These are phyloP conservation scores for Sordaria brevicollis DNA, from an alignment of 495 filamentous ascomycete species.

Conservation along the genomic window DNA sequence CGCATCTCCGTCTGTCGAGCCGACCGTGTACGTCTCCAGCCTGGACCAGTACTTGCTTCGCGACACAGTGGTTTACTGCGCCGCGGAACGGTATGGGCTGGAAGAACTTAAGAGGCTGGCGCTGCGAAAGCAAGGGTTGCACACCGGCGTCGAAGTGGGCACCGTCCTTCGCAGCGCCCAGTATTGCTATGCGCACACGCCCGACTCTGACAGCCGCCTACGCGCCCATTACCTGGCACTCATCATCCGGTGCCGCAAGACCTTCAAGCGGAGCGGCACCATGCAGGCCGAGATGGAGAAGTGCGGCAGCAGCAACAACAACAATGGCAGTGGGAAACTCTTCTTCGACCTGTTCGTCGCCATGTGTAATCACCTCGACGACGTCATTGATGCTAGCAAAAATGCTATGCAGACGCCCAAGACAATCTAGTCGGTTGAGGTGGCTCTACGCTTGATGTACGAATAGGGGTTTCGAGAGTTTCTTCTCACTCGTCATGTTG, in stretches of 20 bases:
- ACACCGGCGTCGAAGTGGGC: conserved; percentile 70
- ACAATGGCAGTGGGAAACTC: conserved; percentile 70
- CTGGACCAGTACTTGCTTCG: conserved; percentile 64
- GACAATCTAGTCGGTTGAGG: conserved; percentile 37
- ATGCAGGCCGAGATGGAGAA: conserved; percentile 97
- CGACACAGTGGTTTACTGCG: conserved; percentile 88
- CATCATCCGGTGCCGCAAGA: conserved; percentile 87
- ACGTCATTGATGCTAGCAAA: conserved; percentile 59
- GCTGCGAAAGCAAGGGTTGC: conserved; percentile 86
- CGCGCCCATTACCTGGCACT: conserved; percentile 91
- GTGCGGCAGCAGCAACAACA: conserved; percentile 27
- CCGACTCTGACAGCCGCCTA: conserved; percentile 77
- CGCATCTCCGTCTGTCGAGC: conserved; percentile 48
- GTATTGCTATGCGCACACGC: conserved; percentile 90
- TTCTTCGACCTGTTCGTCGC: conserved; percentile 98
- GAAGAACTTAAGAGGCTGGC: conserved; percentile 79
- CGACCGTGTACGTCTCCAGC: conserved; percentile 59
- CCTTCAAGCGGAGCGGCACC: conserved; percentile 90
- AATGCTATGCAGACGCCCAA: conserved; percentile 36
- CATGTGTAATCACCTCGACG: conserved; percentile 94
- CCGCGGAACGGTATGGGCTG: conserved; percentile 74
- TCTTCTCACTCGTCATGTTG: conserved; percentile 5
- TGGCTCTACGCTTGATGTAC: conserved; percentile 8
- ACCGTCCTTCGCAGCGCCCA: conserved; percentile 83
- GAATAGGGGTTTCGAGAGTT: conserved; percentile 13